Evolutionary conservation across 2,329 filamentous ascomycete species (phyloP).

Genomic region (Epicoccum sorghinum): DNA sequence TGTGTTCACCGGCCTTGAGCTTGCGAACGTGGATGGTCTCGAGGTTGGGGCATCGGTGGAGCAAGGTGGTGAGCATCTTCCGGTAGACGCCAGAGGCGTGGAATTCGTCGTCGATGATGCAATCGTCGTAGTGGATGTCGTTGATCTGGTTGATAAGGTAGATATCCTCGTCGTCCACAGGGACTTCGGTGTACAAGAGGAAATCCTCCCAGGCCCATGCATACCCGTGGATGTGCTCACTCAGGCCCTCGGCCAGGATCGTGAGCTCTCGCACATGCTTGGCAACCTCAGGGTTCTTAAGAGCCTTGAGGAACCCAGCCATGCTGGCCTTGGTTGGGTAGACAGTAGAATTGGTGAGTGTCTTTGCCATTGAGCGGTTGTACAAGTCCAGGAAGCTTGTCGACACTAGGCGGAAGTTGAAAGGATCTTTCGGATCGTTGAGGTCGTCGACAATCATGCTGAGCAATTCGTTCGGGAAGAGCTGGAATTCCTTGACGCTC

Average conservation of each 20-base stretch:
- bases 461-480: no score
- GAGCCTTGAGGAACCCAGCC: background rate
- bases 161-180: slow-evolving; percentile 2
- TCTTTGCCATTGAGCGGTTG: background rate
- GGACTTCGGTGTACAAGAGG: background rate
- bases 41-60: slow-evolving; percentile 10
- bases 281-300: background rate
- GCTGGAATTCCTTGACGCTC: no score
- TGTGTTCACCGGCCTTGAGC: slow-evolving; percentile 24
- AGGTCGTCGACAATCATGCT: no score
- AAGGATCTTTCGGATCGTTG: no score
- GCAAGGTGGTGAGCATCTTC: no score
- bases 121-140: slow-evolving; percentile 7
- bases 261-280: slow-evolving; percentile 8
- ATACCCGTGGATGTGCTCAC: slow-evolving; percentile 16
- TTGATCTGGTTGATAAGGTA: slow-evolving; percentile 13
- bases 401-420: slow-evolving; percentile 8
- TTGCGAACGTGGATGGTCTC: slow-evolving; percentile 17
- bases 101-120: no score
- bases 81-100: no score
- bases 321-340: slow-evolving; percentile 13
- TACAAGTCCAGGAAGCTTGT: background rate
- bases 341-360: background rate
- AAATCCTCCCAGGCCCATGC: slow-evolving; percentile 27
- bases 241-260: slow-evolving; percentile 17